Conservation (phyloP, 768 basidiomycete species). For the Boletus coccyginus region DNA sequence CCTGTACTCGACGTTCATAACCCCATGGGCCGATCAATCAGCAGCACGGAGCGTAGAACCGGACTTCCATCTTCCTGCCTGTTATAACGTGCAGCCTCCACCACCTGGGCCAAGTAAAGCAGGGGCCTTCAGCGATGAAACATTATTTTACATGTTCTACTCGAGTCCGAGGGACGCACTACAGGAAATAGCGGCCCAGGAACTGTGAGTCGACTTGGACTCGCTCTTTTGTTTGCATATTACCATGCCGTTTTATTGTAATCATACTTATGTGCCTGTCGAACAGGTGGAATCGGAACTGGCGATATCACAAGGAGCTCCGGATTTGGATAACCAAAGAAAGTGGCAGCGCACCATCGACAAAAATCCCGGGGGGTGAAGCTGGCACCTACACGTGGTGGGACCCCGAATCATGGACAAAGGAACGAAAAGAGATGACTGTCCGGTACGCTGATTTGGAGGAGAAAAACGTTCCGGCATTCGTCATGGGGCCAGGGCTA, state of each 20-base stretch:
- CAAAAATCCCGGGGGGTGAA: slow-evolving; percentile 79
- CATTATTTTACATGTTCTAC: slow-evolving; percentile 98
- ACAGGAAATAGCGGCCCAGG: slow-evolving; percentile 93
- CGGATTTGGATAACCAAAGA: slow-evolving; percentile 86
- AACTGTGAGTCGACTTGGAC: slow-evolving; percentile 65
- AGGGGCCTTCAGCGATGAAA: slow-evolving; percentile 89
- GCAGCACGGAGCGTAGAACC: slow-evolving; percentile 86
- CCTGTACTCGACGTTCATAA: slow-evolving; percentile 90
- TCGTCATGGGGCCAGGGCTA: slow-evolving; percentile 49
- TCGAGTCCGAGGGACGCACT: slow-evolving; percentile 86
- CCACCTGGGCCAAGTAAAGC: slow-evolving; percentile 81
- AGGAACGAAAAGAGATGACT: slow-evolving; percentile 75
- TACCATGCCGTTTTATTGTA: not conserved
- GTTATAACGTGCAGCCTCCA: slow-evolving; percentile 90
- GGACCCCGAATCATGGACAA: slow-evolving; percentile 78
- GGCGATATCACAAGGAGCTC: slow-evolving; percentile 94
- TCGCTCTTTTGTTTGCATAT: slow-evolving; percentile 4
- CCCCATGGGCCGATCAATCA: slow-evolving; percentile 93
- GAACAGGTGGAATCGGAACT: slow-evolving; percentile 85
- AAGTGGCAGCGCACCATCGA: slow-evolving; percentile 69
- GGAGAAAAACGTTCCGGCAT: slow-evolving; percentile 67
- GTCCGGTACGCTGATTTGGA: slow-evolving; percentile 73
- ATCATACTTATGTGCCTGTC: slow-evolving; percentile 5
- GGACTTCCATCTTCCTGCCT: slow-evolving; percentile 84
- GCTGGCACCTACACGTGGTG: slow-evolving; percentile 89